Conservation (phyloP, 441 rosid species). For the Dalechampia spathulata region DNA sequence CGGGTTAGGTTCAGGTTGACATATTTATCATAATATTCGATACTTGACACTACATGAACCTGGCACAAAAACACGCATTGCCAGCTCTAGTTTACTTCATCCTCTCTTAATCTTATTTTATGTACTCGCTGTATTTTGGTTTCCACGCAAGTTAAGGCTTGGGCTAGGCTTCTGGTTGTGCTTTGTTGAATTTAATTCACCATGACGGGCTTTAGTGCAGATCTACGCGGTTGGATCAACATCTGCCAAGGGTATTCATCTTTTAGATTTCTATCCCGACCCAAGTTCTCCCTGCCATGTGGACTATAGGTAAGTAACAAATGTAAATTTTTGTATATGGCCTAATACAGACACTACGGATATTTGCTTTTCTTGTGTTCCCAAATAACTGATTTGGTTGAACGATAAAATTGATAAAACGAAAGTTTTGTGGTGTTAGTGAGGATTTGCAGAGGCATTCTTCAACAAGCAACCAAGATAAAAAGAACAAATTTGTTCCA, state of each 20-base stretch:
- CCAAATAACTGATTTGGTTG: not conserved
- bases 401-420: not conserved
- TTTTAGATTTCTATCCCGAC: constrained; percentile 86
- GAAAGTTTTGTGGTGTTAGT: constrained; percentile 23
- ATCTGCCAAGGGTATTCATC: constrained; percentile 66
- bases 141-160: not conserved
- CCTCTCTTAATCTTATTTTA: not conserved
- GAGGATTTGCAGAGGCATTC: constrained; percentile 32
- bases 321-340: not conserved
- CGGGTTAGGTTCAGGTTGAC: too few relatives aligned
- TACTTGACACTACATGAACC: too few relatives aligned
- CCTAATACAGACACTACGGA: too few relatives aligned
- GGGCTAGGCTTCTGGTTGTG: not conserved
- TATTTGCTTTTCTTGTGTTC: not conserved
- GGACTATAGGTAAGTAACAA: constrained; percentile 57
- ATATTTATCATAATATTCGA: too few relatives aligned
- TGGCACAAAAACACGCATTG: too few relatives aligned
- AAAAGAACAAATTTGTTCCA: constrained; percentile 63
- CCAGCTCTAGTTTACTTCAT: too few relatives aligned
- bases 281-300: constrained; percentile 78
- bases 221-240: constrained; percentile 74
- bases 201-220: constrained; percentile 30
- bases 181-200: not conserved
- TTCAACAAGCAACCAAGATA: constrained; percentile 19
- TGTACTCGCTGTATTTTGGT: not conserved